These are phyloP conservation scores for Phalaenopsis equestris DNA, from an alignment of 106 monocot species.

Conservation along the genomic window DNA sequence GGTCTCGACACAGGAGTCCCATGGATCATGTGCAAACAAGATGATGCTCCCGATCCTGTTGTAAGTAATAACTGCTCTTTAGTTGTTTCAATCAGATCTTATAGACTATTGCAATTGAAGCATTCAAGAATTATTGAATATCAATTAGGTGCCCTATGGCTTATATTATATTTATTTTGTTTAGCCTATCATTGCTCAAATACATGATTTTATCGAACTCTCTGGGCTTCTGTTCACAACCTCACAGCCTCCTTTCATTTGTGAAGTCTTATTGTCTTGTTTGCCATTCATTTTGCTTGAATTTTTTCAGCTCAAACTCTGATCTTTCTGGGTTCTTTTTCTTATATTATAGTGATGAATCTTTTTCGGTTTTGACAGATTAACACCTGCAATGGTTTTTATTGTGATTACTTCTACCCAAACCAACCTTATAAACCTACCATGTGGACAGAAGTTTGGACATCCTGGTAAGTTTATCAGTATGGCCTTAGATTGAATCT, in stretches of 20 bases:
- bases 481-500: background rate
- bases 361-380: slow-evolving; percentile 12
- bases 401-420: slow-evolving; percentile 16
- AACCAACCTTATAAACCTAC: slow-evolving; percentile 18
- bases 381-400: slow-evolving; percentile 40
- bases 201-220: too few species aligned
- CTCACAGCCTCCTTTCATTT: background rate
- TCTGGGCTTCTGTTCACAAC: too few species aligned
- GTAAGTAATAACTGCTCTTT: background rate
- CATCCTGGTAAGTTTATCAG: slow-evolving; percentile 22
- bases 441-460: slow-evolving; percentile 38
- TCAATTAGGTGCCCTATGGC: background rate
- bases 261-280: background rate
- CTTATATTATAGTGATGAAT: background rate
- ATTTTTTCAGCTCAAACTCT: too few species aligned
- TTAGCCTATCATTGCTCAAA: too few species aligned
- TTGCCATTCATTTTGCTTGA: background rate
- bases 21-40: slow-evolving; percentile 62
- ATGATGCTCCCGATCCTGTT: slow-evolving; percentile 42
- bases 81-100: background rate
- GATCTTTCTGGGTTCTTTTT: background rate
- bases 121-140: background rate
- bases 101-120: background rate
- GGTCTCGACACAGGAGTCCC: slow-evolving; percentile 25
- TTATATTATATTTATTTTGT: background rate